Evolutionary conservation across 805 yeast genomes (phyloP), one percentile per base, ranked within the genome.

Genomic region (Zygoascus flipseniorum): DNA sequence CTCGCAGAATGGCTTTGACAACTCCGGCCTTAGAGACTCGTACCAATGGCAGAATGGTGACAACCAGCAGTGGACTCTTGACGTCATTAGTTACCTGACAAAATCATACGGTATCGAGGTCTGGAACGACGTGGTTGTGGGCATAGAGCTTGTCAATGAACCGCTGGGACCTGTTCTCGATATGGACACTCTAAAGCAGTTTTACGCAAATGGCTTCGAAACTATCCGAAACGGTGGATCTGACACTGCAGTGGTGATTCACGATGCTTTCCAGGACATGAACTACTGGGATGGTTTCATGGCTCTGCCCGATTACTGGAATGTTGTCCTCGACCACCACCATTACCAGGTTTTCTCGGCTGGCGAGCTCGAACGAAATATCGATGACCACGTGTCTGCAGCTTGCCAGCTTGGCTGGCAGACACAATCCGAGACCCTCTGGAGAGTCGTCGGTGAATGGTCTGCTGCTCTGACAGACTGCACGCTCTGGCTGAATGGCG

Each of bases 1-100:
- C 20, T 86, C 96, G 20, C 98, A 90, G 69, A 90, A 90, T 67
- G 97, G 97, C 13, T 92, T 89, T 64, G 98, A 90, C 69, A 90
- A 90, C 73, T 87, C 96, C 8, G 98, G 98, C 28, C 72, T 79
- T 57, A 78, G 96, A 62, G 97, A 85, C 65, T 42, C 62, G 1
- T 64, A 74, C 48, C 68, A 68, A 2, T 89, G 86, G 80, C 65
- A 75, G 46, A 76, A 73, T 35, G 73, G 76, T 54, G 65, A 61
- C 18, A 82, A 84, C 63, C 70, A 77, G 46, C 68, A 74, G 32
- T 60, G 79, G 16, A 83, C 95, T 1, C 62, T 79, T 49, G 65
- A 73, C 5, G 87, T 82, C 1, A 69, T 90, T 53, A 64, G 73
- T 19, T 62, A 71, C 23, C 75, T 90, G 47, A 72, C 82, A 46